phyloP scores from a whole-genome alignment of 164 flowering plant genomes.

The Sedum album region DNA sequence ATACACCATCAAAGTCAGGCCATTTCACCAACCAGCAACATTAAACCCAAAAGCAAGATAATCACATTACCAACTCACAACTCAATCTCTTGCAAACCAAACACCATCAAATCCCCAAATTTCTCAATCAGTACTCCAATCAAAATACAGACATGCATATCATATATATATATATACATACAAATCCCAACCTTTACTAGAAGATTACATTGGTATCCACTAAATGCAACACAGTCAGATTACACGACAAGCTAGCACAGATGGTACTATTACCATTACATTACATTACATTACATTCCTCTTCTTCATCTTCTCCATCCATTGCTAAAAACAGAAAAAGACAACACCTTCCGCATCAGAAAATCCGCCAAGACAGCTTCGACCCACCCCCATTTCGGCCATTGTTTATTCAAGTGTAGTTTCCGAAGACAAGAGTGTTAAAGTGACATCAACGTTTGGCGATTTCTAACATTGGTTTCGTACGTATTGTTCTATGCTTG shows the following conservation, averaged over 20 bases:
- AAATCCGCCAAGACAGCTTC: background rate
- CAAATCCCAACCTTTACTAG: background rate
- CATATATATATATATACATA: background rate
- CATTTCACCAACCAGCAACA: too few relatives aligned
- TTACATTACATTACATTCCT: too few relatives aligned
- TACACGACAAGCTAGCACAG: background rate
- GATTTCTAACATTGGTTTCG: constrained; percentile 1
- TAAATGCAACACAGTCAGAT: background rate
- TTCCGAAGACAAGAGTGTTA: constrained; percentile 3
- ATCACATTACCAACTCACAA: background rate
- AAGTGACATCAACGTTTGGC: background rate
- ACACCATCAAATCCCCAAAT: background rate
- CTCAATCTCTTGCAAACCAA: background rate
- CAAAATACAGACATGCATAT: background rate
- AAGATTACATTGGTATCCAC: background rate
- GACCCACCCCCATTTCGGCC: background rate
- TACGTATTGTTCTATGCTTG: background rate
- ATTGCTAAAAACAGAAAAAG: background rate
- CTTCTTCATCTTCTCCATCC: background rate
- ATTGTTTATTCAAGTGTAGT: background rate
- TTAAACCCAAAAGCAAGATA: background rate
- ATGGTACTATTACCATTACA: background rate
- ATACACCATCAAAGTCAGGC: background rate
- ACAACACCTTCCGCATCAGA: background rate
- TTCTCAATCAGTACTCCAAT: background rate